A percentile compares a stretch with the other conserved stretches of the same genome.
Evolutionary conservation across 1,139 yeast species (phyloP).

Genomic region (Yarrowia galli): DNA sequence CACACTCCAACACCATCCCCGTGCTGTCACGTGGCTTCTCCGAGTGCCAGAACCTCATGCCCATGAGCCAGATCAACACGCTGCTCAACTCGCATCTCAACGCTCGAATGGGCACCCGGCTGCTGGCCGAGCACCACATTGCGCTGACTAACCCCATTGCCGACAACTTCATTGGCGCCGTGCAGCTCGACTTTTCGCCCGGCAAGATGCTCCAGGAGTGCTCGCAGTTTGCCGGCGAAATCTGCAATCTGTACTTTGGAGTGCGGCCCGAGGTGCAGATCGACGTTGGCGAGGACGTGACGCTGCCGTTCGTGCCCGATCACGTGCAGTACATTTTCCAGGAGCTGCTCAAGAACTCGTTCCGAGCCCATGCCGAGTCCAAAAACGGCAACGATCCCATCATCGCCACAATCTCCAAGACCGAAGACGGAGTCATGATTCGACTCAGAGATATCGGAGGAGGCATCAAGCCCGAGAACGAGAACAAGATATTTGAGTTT

Average conservation of each 20-base stretch:
- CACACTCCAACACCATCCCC: slow-evolving; percentile 85
- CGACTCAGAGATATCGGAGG: slow-evolving; percentile 87
- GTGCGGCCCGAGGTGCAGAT: slow-evolving; percentile 67
- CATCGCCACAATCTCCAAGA: slow-evolving; percentile 68
- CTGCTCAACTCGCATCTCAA: slow-evolving; percentile 80
- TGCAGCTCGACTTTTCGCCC: slow-evolving; percentile 69
- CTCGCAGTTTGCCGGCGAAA: slow-evolving; percentile 78
- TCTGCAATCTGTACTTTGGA: slow-evolving; percentile 83
- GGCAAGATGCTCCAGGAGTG: slow-evolving; percentile 66
- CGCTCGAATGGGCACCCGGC: slow-evolving; percentile 84
- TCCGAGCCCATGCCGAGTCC: slow-evolving; percentile 84
- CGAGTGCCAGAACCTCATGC: slow-evolving; percentile 68
- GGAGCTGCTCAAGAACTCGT: slow-evolving; percentile 86
- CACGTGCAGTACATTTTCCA: slow-evolving; percentile 87
- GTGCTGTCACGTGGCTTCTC: slow-evolving; percentile 80
- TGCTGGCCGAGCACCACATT: slow-evolving; percentile 85
- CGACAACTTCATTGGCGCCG: slow-evolving; percentile 68
- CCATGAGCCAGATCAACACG: slow-evolving; percentile 59
- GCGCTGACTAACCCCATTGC: slow-evolving; percentile 60
- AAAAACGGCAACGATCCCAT: slow-evolving; percentile 69
- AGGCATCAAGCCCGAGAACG: slow-evolving; percentile 75
- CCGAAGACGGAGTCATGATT: slow-evolving; percentile 56
- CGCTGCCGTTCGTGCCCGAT: slow-evolving; percentile 80
- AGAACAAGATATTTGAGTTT: slow-evolving; percentile 78
- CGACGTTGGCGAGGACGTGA: slow-evolving; percentile 59